Base-by-base conservation (phyloP, 768 basidiomycete species). In the Amylocystis lapponica region DNA sequence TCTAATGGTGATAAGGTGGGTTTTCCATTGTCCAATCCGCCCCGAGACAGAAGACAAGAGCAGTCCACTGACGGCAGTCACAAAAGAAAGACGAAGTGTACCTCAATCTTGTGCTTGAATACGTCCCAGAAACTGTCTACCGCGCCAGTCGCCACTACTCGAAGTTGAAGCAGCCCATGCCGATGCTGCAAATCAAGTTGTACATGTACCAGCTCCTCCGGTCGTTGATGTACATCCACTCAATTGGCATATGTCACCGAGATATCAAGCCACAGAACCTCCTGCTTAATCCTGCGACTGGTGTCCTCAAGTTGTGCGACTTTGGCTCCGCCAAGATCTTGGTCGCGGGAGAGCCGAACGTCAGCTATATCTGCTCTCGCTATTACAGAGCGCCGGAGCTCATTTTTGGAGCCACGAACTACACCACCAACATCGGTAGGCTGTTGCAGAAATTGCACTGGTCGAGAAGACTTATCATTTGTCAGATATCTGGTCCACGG, bases 221-320 rank as follows among this genome's bases (percentile, higher is more conserved):
- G 48, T 99, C 96, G 13, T 76, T 99, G 48, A 93, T 95, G 52
- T 98, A 99, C 76, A 99, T 99, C 64, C 96, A 99, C 63, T 97
- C 93, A 16, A 90, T 98, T 54, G 96, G 96, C 59, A 99, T 98
- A 58, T 99, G 96, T 66, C 96, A 99, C 70, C 88, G 96, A 59
- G 96, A 99, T 65, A 99, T 99, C 78, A 99, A 99, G 69, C 96
- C 96, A 9, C 96, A 99, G 79, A 99, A 99, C 66, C 71, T 99
- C 42, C 79, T 99, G 39, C 78, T 99, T 55, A 97, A 99, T 69
- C 96, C 95, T 5, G 86, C 91, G 14, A 94, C 95, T 1, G 96
- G 96, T 38, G 81, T 99, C 23, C 79, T 99, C 53, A 99, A 98
- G 70, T 75, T 99, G 25, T 98, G 96, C 67, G 96, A 99, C 69